Base-by-base conservation (phyloP, 306 rosid genomes). In the Cicer judaicum region DNA sequence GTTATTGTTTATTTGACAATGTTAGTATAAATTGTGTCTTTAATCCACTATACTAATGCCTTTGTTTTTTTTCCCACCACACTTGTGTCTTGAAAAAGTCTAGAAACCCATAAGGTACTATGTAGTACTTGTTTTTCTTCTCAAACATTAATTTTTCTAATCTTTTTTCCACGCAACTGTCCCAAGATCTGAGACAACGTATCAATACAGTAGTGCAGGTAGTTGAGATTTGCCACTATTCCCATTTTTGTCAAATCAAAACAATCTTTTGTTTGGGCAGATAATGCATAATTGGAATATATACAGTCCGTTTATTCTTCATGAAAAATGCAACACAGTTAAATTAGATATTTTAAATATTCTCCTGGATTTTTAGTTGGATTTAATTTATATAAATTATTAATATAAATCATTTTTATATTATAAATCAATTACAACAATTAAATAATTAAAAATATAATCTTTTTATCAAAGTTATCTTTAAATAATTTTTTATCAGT, bases 161-260 rank as follows among this genome's bases (percentile, higher is more conserved):
- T 36, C 34, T 47, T 77, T 77, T 77, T 36, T 9, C 13, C 8
- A 19, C 38, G 56, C 36, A 78, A 78, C 38, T 52, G 67, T 63
- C 73, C 67, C 71, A 62, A 71, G 67, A 70, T 71, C 55, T 11
- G 82, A 72, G 78, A 64, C 82, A 79, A 19, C 74, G 44, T 79
- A 72, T 79, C 74, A 72, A 72, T 13, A 53, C 14, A 34, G 68
- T 66, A 16, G 62, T 56, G 18, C 19, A 72, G 56, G 78, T 54
- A 2, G 64, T 19, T 66, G 57, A 66, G 71, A 55, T 66, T 66
- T 65, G 65, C 24, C 52, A 13, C 62, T 40, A 11, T 29, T 43
- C 56, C 52, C 57, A n/a, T 36, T 56, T 64, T 47, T 73, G 63
- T 19, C 42, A n/a, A 15, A 7, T 14, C 34, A 0, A n/a, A 47